Conservation (phyloP, 345 rosid species). For the Geranium rotundifolium region DNA sequence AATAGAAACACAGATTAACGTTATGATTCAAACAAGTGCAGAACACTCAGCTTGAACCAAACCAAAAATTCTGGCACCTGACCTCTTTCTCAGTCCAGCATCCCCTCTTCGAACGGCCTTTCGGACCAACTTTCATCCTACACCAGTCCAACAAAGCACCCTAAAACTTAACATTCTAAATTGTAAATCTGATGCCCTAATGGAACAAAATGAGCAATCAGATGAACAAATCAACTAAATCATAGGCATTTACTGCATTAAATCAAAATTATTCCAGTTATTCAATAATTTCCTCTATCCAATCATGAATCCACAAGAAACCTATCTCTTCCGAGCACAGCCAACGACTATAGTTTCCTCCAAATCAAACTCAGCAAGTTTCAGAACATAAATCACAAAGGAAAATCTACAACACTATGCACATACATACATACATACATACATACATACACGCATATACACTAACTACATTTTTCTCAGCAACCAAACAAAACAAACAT, state of each 20-base stretch:
- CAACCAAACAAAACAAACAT: too few species aligned
- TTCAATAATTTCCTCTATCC: not conserved
- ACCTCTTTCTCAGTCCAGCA: constrained; percentile 46
- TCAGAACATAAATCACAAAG: too few species aligned
- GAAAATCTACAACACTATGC: too few species aligned
- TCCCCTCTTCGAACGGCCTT: constrained; percentile 23
- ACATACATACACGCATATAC: too few species aligned
- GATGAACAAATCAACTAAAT: not conserved
- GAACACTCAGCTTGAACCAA: not conserved
- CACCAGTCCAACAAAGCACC: constrained; percentile 1
- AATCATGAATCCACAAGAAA: not conserved
- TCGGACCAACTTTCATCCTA: constrained; percentile 29
- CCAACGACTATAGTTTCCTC: too few species aligned
- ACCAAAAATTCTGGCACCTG: constrained; percentile 6
- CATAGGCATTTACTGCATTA: not conserved
- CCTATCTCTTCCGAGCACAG: not conserved
- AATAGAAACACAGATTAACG: not conserved
- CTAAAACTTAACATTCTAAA: not conserved
- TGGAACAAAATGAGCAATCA: not conserved
- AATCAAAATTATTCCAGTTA: not conserved
- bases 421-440: too few species aligned
- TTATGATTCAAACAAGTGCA: not conserved
- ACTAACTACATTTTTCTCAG: too few species aligned
- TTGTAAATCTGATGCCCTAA: too few species aligned
- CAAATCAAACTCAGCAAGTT: too few species aligned